Evolutionary conservation across 192 early-diverging fungal genomes (phyloP), one percentile per base, ranked within the genome.

Genomic region (Backusella circina): DNA sequence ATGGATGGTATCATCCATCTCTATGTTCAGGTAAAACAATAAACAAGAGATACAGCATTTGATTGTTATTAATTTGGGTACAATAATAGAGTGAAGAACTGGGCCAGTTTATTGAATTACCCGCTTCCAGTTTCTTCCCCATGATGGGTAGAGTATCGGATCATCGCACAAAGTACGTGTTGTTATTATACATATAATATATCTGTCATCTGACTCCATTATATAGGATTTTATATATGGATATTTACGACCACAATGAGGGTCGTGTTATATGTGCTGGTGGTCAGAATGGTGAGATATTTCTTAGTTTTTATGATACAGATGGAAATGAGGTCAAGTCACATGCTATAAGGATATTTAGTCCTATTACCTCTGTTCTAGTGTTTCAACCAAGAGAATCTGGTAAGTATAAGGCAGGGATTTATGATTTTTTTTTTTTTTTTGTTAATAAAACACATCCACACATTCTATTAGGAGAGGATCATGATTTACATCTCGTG

Each of bases 401-500:
- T 23, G 69, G 41, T 31, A 39, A 12, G 47, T 16, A 70, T 71
- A 13, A 44, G 61, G n/a, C n/a, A n/a, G n/a, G n/a, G n/a, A n/a
- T n/a, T n/a, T n/a, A n/a, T n/a, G n/a, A n/a, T n/a, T n/a, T n/a
- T n/a, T n/a, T n/a, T n/a, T n/a, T n/a, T n/a, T n/a, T n/a, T n/a
- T n/a, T n/a, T n/a, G n/a, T n/a, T n/a, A n/a, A n/a, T n/a, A n/a
- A n/a, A n/a, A n/a, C n/a, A n/a, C n/a, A n/a, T n/a, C n/a, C n/a
- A n/a, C n/a, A n/a, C n/a, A n/a, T n/a, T 51, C 12, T 44, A 37
- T 69, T 37, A 33, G 37, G 36, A 23, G 73, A 70, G 15, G 73
- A 80, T 32, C 51, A 68, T 16, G 80, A 83, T 9, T 77, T 88
- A 8, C 80, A 85, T 75, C 37, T 89, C 31, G 71, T 89, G 13